These are phyloP conservation scores for Pythium brachiatum DNA, from an alignment of 352 stramenopile genomes.

Conservation along the genomic window DNA sequence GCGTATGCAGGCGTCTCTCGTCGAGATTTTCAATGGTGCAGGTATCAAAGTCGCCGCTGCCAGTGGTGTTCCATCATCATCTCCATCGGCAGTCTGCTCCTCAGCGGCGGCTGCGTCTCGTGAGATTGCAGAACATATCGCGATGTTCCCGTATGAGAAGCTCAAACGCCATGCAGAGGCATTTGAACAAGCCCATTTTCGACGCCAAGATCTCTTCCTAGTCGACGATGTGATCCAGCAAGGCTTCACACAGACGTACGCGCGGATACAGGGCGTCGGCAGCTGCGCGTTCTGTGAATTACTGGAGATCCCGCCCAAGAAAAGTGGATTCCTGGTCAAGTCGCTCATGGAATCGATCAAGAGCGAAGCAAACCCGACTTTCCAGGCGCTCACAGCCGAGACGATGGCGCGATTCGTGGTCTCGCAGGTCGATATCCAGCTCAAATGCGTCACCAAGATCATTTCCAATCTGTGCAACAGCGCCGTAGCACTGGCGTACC, in stretches of 20 bases:
- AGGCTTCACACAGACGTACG: conserved; percentile 44
- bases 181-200: conserved; percentile 75
- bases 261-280: conserved; percentile 61
- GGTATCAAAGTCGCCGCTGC: conserved; percentile 20
- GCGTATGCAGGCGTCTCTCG: conserved; percentile 55
- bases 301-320: conserved; percentile 56
- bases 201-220: conserved; percentile 78
- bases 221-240: conserved; percentile 68
- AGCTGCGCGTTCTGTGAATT: conserved; percentile 57
- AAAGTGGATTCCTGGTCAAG: conserved; percentile 75
- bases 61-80: not conserved
- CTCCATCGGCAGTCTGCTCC: conserved; percentile 2
- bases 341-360: conserved; percentile 82
- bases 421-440: conserved; percentile 43
- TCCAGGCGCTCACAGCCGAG: conserved; percentile 44
- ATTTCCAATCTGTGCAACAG: conserved; percentile 77
- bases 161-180: conserved; percentile 31
- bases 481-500: conserved; percentile 38
- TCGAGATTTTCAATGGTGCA: conserved; percentile 42
- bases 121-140: conserved; percentile 59
- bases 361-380: conserved; percentile 41
- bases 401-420: conserved; percentile 61
- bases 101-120: conserved; percentile 44
- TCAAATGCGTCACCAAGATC: conserved; percentile 76
- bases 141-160: conserved; percentile 46